phyloP scores from a whole-genome alignment of 1,284 basidiomycete genomes.

The Abortiporus biennis region DNA sequence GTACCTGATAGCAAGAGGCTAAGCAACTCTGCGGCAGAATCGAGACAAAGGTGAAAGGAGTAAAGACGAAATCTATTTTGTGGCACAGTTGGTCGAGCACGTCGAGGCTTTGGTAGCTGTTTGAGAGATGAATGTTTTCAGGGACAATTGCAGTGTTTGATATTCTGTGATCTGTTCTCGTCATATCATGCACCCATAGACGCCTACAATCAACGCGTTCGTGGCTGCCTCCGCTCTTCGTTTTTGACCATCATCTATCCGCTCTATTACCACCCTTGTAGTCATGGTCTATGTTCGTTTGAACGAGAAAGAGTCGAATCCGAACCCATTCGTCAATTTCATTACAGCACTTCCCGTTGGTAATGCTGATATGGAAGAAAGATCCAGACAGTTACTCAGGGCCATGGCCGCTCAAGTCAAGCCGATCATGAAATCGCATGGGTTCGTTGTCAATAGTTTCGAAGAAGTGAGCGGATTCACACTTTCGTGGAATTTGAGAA shows the following conservation, averaged over 20 bases:
- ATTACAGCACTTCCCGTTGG: conserved; percentile 50
- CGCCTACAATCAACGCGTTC: too few species aligned
- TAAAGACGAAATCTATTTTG: too few species aligned
- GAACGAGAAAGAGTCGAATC: conserved; percentile 64
- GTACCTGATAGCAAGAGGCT: too few species aligned
- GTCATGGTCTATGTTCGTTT: conserved; percentile 66
- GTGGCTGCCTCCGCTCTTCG: too few species aligned
- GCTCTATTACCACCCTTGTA: not conserved
- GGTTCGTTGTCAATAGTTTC: conserved; percentile 67
- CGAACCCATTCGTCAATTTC: conserved; percentile 73
- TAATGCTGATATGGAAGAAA: conserved; percentile 40
- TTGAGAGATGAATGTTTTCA: too few species aligned
- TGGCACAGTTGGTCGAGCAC: not conserved
- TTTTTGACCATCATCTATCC: not conserved
- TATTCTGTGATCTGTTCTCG: too few species aligned
- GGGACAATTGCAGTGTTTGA: too few species aligned
- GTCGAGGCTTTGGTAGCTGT: too few species aligned
- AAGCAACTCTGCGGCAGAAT: too few species aligned
- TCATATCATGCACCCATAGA: too few species aligned
- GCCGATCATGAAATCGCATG: conserved; percentile 75
- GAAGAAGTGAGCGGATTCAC: conserved; percentile 54
- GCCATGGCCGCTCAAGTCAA: conserved; percentile 76
- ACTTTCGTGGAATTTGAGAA: not conserved
- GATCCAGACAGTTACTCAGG: conserved; percentile 60
- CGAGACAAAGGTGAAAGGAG: too few species aligned